Conservation (phyloP, 768 basidiomycete species). For the Tulasnella sp. region DNA sequence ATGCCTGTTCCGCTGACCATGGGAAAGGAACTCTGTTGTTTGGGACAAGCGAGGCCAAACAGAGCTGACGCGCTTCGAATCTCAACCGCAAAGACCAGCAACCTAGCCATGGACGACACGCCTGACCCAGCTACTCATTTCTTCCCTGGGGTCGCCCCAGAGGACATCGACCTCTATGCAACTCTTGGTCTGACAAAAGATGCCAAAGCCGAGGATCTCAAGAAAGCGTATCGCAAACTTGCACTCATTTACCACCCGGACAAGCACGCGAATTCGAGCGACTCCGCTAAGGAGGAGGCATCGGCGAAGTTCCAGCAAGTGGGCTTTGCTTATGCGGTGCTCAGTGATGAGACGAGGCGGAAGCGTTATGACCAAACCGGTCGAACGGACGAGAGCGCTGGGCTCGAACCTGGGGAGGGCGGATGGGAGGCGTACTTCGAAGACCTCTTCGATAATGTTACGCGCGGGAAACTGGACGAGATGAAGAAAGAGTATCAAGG, state of each 20-base stretch:
- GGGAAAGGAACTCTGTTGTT: background rate
- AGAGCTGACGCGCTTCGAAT: slow-evolving; percentile 15
- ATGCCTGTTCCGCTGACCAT: background rate
- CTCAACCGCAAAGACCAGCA: background rate
- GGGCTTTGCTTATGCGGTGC: slow-evolving; percentile 88
- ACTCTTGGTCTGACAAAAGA: slow-evolving; percentile 57
- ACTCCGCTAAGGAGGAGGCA: slow-evolving; percentile 45
- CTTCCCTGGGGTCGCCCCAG: slow-evolving; percentile 61
- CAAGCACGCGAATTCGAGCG: slow-evolving; percentile 15
- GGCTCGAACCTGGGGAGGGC: slow-evolving; percentile 63
- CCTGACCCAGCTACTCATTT: slow-evolving; percentile 66
- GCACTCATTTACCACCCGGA: slow-evolving; percentile 34
- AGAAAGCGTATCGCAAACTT: slow-evolving; percentile 45
- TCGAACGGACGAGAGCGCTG: slow-evolving; percentile 72
- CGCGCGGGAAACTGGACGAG: slow-evolving; percentile 81
- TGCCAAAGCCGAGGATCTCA: slow-evolving; percentile 65
- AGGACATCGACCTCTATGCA: slow-evolving; percentile 70
- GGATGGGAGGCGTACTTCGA: slow-evolving; percentile 97
- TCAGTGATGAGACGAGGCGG: slow-evolving; percentile 72
- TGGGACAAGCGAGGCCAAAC: background rate
- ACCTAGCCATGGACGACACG: slow-evolving; percentile 55
- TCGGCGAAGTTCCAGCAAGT: slow-evolving; percentile 85
- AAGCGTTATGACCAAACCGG: slow-evolving; percentile 82
- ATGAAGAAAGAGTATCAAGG: slow-evolving; percentile 95
- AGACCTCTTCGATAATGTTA: slow-evolving; percentile 81